These are phyloP conservation scores for Auricularia cornea DNA, from an alignment of 768 basidiomycete genomes.

Conservation along the genomic window DNA sequence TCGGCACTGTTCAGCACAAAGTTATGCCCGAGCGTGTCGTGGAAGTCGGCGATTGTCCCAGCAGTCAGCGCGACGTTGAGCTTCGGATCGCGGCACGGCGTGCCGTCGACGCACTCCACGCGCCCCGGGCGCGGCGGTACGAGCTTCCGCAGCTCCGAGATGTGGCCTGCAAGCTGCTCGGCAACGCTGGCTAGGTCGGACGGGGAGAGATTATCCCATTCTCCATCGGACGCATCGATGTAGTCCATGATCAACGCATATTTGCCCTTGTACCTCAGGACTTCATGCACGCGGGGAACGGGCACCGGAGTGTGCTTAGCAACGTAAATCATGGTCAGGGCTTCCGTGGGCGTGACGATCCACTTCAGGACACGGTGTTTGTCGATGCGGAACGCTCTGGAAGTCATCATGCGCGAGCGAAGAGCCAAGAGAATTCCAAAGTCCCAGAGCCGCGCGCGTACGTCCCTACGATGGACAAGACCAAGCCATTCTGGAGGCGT, in stretches of 20 bases:
- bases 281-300: conserved; percentile 15
- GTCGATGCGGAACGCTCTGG: too few species aligned
- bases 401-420: too few species aligned
- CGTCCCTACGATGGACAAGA: too few species aligned
- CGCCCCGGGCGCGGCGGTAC: conserved; percentile 8
- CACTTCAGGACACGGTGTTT: too few species aligned
- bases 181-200: not conserved
- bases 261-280: not conserved
- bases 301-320: conserved; percentile 17
- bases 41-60: too few species aligned
- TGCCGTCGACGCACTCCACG: conserved; percentile 1
- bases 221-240: conserved; percentile 11
- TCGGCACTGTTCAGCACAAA: too few species aligned
- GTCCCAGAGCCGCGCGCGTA: too few species aligned
- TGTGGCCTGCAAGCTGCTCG: not conserved
- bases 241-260: conserved; percentile 14
- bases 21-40: too few species aligned
- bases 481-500: too few species aligned
- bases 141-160: conserved; percentile 11
- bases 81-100: conserved; percentile 24
- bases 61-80: too few species aligned
- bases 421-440: too few species aligned
- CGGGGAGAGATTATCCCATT: not conserved
- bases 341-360: conserved; percentile 8
- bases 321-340: conserved; percentile 15